Conservation (phyloP, 129 eudicot genomes). For the Saussurea involucrata region DNA sequence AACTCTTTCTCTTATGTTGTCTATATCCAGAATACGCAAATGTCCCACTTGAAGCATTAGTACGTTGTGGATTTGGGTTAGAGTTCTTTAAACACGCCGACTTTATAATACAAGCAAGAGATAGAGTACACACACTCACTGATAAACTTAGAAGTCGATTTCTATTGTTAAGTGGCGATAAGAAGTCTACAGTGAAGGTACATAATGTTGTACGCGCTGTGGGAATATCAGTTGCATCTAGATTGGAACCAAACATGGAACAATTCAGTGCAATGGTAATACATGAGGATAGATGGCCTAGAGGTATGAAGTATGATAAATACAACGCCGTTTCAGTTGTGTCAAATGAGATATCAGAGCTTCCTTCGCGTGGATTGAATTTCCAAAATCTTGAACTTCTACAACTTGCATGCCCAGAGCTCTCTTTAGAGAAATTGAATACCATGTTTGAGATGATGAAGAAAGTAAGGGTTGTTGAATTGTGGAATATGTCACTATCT, state of each 20-base stretch:
- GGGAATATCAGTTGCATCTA: constrained; percentile 35
- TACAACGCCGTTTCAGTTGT: constrained; percentile 32
- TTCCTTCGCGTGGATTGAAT: constrained; percentile 26
- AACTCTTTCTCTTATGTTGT: constrained; percentile 34
- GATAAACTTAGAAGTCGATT: constrained; percentile 29
- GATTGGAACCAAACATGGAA: constrained; percentile 6
- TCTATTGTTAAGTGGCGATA: constrained; percentile 26
- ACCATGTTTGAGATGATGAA: constrained; percentile 23
- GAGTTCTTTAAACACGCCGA: constrained; percentile 17
- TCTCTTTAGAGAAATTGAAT: constrained; percentile 24
- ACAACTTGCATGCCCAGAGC: constrained; percentile 29
- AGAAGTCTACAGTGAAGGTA: constrained; percentile 32
- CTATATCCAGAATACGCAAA: constrained; percentile 40
- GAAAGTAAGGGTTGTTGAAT: constrained; percentile 24
- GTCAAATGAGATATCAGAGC: constrained; percentile 30
- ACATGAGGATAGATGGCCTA: constrained; percentile 37
- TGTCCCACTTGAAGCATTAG: constrained; percentile 37
- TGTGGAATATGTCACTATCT: constrained; percentile 26
- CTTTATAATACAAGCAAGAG: constrained; percentile 18
- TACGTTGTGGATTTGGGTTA: constrained; percentile 31
- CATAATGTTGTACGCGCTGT: constrained; percentile 40
- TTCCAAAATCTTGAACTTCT: constrained; percentile 27
- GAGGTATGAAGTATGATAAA: constrained; percentile 3
- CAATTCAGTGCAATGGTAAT: constrained; percentile 22
- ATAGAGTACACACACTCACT: constrained; percentile 24